These are phyloP conservation scores for Rhizopus delemar DNA, from an alignment of 371 early-diverging fungal species.

Conservation along the genomic window DNA sequence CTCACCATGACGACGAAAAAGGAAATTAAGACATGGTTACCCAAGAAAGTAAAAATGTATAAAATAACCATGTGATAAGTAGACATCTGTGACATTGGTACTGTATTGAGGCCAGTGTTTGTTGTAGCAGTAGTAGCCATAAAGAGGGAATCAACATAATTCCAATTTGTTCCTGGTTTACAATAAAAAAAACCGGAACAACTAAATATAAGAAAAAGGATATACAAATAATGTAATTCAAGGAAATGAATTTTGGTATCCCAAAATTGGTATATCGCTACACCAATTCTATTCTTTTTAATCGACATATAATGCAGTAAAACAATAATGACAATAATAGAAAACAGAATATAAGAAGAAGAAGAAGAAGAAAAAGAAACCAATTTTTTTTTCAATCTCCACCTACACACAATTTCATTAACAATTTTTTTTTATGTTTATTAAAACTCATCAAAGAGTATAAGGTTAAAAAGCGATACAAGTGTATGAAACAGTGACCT, in stretches of 20 bases:
- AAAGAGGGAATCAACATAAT: conserved; percentile 37
- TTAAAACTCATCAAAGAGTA: no score
- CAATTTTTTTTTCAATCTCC: no score
- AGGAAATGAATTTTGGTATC: conserved; percentile 34
- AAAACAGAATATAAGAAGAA: neutral
- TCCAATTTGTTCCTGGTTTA: conserved; percentile 35
- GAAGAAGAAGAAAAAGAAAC: conserved; percentile 1
- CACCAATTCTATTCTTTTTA: conserved; percentile 8
- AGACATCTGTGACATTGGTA: conserved; percentile 37
- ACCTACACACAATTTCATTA: no score
- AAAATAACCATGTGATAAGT: conserved; percentile 35
- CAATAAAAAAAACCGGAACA: conserved; percentile 37
- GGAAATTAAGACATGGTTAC: conserved; percentile 33
- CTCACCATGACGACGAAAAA: conserved; percentile 41
- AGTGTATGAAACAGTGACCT: no score
- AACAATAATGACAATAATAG: neutral
- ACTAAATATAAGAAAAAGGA: conserved; percentile 24
- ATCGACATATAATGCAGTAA: conserved; percentile 8
- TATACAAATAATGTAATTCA: conserved; percentile 38
- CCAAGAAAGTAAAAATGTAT: conserved; percentile 30
- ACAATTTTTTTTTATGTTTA: no score
- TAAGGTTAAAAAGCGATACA: no score
- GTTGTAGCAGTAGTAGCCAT: conserved; percentile 39
- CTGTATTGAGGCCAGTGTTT: conserved; percentile 40
- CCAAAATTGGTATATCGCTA: conserved; percentile 24